phyloP scores from a whole-genome alignment of 495 filamentous ascomycete genomes.

The Penicillium salamii region DNA sequence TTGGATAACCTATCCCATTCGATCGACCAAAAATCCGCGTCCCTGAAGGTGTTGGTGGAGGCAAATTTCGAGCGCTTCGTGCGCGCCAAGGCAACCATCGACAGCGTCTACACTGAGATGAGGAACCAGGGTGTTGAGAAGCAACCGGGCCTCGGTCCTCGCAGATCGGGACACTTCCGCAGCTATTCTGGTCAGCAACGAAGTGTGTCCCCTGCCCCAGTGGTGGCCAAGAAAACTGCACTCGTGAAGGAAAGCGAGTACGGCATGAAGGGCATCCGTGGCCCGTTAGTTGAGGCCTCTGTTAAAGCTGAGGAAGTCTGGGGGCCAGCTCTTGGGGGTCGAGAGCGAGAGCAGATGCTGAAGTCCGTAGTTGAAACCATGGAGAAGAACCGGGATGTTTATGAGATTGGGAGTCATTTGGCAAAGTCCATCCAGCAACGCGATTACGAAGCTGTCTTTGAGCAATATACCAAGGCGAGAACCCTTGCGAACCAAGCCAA shows the following conservation, averaged over 20 bases:
- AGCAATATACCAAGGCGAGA: constrained; percentile 77
- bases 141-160: constrained; percentile 53
- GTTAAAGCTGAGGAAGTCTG: constrained; percentile 95
- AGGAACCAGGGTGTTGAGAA: constrained; percentile 74
- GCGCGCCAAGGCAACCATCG: constrained; percentile 91
- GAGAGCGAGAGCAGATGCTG: constrained; percentile 85
- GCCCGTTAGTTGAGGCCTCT: constrained; percentile 80
- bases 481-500: constrained; percentile 72
- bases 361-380: constrained; percentile 70
- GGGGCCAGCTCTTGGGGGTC: constrained; percentile 87
- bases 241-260: constrained; percentile 92
- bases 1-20: constrained; percentile 79
- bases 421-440: constrained; percentile 82
- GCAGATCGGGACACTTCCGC: constrained; percentile 62
- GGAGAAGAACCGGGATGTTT: constrained; percentile 73
- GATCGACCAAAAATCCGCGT: constrained; percentile 96
- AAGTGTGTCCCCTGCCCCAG: constrained; percentile 32
- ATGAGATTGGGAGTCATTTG: constrained; percentile 75
- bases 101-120: constrained; percentile 98
- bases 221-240: constrained; percentile 71
- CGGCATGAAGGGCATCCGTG: constrained; percentile 85
- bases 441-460: constrained; percentile 82
- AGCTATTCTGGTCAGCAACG: constrained; percentile 48
- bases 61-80: constrained; percentile 98
- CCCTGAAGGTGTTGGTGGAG: constrained; percentile 91